Evolutionary conservation across 306 rosid species (phyloP).

Genomic region (Cucurbita pepo): DNA sequence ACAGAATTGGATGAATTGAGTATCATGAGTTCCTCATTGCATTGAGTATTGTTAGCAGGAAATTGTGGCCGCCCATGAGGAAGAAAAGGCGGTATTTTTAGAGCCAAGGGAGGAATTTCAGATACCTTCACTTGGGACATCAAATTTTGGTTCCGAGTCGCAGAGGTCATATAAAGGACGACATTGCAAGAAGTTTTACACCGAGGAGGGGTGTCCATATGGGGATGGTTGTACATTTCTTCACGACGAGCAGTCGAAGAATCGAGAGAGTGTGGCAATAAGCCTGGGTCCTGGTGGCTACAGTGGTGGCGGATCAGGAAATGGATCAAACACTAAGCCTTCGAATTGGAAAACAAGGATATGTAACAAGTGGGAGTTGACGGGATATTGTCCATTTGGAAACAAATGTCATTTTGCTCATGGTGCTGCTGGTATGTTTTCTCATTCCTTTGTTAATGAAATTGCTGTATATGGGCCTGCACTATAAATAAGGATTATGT

Average conservation of each 20-base stretch:
- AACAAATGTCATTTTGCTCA: slow-evolving; percentile 98
- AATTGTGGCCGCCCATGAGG: slow-evolving; percentile 91
- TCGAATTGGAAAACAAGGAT: slow-evolving; percentile 98
- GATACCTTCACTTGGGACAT: slow-evolving; percentile 60
- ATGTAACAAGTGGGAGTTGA: slow-evolving; percentile 97
- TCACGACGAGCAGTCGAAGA: slow-evolving; percentile 86
- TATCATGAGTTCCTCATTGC: not conserved
- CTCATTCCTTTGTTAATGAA: not conserved
- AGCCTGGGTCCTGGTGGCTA: slow-evolving; percentile 96
- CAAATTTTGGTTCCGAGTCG: slow-evolving; percentile 32
- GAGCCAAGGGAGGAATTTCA: slow-evolving; percentile 88
- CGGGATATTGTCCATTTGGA: slow-evolving; percentile 98
- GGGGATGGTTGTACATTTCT: slow-evolving; percentile 93
- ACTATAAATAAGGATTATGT: no score
- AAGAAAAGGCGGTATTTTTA: slow-evolving; percentile 33
- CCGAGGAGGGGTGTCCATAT: slow-evolving; percentile 96
- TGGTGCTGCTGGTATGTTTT: slow-evolving; percentile 67
- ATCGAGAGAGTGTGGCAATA: slow-evolving; percentile 93
- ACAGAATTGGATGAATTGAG: not conserved
- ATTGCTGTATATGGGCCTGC: not conserved
- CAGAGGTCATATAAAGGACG: slow-evolving; percentile 85
- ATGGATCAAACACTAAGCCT: slow-evolving; percentile 56
- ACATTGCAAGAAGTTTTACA: slow-evolving; percentile 92
- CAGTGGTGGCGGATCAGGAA: slow-evolving; percentile 33
- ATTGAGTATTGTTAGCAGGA: slow-evolving; percentile 21